Conservation (phyloP, 192 early-diverging fungal species). For the Coemansia sp. region DNA sequence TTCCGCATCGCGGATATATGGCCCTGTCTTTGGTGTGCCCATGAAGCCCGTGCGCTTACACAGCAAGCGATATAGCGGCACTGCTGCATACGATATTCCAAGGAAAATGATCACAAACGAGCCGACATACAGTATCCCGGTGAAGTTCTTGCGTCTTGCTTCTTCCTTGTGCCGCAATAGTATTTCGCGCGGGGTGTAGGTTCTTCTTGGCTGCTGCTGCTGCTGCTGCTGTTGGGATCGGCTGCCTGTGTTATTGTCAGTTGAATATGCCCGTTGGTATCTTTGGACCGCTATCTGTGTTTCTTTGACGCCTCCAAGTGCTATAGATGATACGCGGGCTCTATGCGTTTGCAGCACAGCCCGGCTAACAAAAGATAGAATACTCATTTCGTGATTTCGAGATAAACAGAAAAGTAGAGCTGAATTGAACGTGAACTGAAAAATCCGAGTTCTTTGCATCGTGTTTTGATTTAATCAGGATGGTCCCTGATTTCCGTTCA, state of each 20-base stretch:
- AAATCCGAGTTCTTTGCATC: too few relatives aligned
- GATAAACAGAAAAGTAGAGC: neutral
- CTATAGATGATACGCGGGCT: neutral
- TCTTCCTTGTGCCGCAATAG: constrained; percentile 29
- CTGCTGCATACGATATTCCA: constrained; percentile 88
- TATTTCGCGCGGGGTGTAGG: constrained; percentile 21
- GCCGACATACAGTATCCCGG: constrained; percentile 70
- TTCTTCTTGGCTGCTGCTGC: neutral
- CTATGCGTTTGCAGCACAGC: constrained; percentile 4
- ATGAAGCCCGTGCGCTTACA: constrained; percentile 91
- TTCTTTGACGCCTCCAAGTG: neutral
- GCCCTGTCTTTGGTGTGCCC: constrained; percentile 83
- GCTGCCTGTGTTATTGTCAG: neutral
- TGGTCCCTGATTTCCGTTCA: too few relatives aligned
- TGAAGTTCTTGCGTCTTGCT: constrained; percentile 38
- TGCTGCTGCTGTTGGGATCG: constrained; percentile 4
- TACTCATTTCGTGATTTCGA: neutral
- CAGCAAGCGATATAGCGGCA: constrained; percentile 92
- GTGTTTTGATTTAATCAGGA: neutral
- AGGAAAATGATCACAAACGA: constrained; percentile 81
- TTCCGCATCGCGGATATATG: constrained; percentile 57
- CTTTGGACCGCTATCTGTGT: neutral
- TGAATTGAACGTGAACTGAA: too few relatives aligned
- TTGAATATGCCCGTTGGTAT: constrained; percentile 1
- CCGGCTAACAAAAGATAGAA: neutral